Percentiles rank a stretch among this genome's conserved stretches.
Evolutionary conservation across 805 yeast species (phyloP).

Genomic region (Candida silvicultrix): DNA sequence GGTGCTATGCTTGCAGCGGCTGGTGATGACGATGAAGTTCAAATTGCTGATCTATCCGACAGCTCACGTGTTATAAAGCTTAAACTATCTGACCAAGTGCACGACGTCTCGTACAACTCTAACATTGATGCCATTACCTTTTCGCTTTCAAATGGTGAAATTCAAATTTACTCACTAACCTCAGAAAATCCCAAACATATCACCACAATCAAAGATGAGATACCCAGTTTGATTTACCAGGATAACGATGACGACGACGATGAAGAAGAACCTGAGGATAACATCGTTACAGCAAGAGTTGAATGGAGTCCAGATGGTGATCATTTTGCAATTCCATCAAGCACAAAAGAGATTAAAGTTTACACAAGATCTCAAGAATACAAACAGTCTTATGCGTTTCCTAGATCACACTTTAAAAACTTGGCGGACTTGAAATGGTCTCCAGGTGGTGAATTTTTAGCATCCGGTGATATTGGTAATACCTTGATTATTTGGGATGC

Average conservation of each 20-base stretch:
- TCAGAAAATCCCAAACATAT: slow-evolving; percentile 49
- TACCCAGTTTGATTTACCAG: slow-evolving; percentile 32
- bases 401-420: slow-evolving; percentile 21
- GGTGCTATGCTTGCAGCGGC: slow-evolving; percentile 55
- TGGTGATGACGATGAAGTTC: slow-evolving; percentile 59
- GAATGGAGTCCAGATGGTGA: slow-evolving; percentile 73
- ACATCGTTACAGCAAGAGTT: slow-evolving; percentile 44
- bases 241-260: slow-evolving; percentile 36
- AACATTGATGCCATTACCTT: slow-evolving; percentile 52
- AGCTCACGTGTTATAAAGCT: slow-evolving; percentile 22
- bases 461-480: slow-evolving; percentile 49
- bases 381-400: slow-evolving; percentile 10
- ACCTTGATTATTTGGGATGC: slow-evolving; percentile 53
- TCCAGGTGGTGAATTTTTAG: slow-evolving; percentile 54
- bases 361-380: slow-evolving; percentile 21
- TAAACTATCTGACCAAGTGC: slow-evolving; percentile 46
- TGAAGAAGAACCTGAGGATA: slow-evolving; percentile 28
- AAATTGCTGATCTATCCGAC: slow-evolving; percentile 36
- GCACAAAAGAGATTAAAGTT: slow-evolving; percentile 38
- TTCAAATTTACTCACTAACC: slow-evolving; percentile 44
- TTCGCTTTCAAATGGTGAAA: slow-evolving; percentile 52
- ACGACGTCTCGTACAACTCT: slow-evolving; percentile 49
- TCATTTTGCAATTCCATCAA: slow-evolving; percentile 60
- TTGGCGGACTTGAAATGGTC: slow-evolving; percentile 44
- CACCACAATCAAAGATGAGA: slow-evolving; percentile 34